phyloP scores from a whole-genome alignment of 441 rosid species.

The Francoa sonchifolia region DNA sequence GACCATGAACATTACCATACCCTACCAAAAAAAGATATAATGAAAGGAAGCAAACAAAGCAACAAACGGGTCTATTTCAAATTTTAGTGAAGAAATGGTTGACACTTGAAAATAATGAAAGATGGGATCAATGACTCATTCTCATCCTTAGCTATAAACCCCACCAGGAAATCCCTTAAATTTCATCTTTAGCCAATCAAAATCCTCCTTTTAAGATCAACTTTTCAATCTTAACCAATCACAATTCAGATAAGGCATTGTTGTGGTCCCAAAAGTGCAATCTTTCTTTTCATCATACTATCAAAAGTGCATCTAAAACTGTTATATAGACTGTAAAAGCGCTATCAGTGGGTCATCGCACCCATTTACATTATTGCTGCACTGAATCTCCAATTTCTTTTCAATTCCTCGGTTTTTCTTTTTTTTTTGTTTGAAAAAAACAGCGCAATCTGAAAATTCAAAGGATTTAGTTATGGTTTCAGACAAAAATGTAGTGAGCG shows the following conservation, averaged over 20 bases:
- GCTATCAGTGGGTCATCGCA: constrained; percentile 22
- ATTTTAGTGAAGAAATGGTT: too few species aligned
- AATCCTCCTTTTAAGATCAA: constrained; percentile 30
- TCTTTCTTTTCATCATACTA: background rate
- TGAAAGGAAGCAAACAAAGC: too few species aligned
- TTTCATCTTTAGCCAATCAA: constrained; percentile 38
- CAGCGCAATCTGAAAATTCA: background rate
- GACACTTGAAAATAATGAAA: too few species aligned
- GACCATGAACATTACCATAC: too few species aligned
- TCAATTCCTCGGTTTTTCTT: background rate
- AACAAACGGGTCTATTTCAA: too few species aligned
- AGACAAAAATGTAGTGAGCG: constrained; percentile 42
- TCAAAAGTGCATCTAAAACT: constrained; percentile 15
- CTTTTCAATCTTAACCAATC: constrained; percentile 35
- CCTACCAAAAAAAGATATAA: too few species aligned
- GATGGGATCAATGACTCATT: constrained; percentile 10
- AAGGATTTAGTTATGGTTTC: constrained; percentile 16
- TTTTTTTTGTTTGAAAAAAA: background rate
- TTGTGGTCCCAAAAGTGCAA: constrained; percentile 25
- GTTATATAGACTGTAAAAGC: constrained; percentile 17
- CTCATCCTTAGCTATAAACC: constrained; percentile 25
- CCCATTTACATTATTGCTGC: constrained; percentile 4
- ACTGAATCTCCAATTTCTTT: background rate
- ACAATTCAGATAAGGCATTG: constrained; percentile 48
- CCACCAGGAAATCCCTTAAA: constrained; percentile 56